These are phyloP conservation scores for Euphrasia confusa DNA, from an alignment of 257 asterid genomes.

Conservation along the genomic window DNA sequence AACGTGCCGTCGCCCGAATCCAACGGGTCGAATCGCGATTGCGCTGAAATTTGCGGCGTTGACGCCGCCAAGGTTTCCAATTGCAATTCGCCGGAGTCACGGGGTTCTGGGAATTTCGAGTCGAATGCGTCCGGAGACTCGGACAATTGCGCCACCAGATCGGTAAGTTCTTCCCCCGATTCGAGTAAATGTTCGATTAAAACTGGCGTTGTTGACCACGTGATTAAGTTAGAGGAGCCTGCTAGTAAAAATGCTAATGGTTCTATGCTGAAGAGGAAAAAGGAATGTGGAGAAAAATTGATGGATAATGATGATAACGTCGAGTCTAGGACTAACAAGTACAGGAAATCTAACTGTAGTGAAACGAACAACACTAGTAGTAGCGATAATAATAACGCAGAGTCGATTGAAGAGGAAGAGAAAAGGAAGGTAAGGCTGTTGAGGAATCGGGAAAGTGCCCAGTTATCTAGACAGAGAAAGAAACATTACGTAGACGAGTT, in stretches of 20 bases:
- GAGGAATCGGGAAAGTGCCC: slow-evolving; percentile 99
- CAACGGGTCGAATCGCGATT: slow-evolving; percentile 52
- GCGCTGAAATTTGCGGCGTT: slow-evolving; percentile 28
- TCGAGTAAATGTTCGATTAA: slow-evolving; percentile 38
- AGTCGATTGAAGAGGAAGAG: slow-evolving; percentile 65
- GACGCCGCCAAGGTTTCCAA: slow-evolving; percentile 40
- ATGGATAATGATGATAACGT: slow-evolving; percentile 24
- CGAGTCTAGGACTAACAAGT: slow-evolving; percentile 43
- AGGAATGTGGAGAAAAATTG: slow-evolving; percentile 40
- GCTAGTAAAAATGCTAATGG: slow-evolving; percentile 25
- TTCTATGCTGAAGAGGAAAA: slow-evolving; percentile 62
- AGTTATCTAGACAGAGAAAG: slow-evolving; percentile 87
- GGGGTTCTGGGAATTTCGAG: slow-evolving; percentile 51
- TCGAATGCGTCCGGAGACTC: slow-evolving; percentile 54
- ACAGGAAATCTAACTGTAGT: slow-evolving; percentile 40
- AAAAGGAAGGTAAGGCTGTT: slow-evolving; percentile 75
- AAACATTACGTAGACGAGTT: slow-evolving; percentile 92
- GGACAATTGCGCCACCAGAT: slow-evolving; percentile 35
- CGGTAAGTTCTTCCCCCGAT: slow-evolving; percentile 61
- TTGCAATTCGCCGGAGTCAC: slow-evolving; percentile 65
- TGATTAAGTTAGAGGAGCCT: slow-evolving; percentile 46
- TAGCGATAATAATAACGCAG: slow-evolving; percentile 28
- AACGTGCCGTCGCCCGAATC: slow-evolving; percentile 78
- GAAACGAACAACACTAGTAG: slow-evolving; percentile 28
- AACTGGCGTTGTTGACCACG: slow-evolving; percentile 50